phyloP scores from a whole-genome alignment of 1,284 basidiomycete species.

The Coniferiporia sulphurascens region DNA sequence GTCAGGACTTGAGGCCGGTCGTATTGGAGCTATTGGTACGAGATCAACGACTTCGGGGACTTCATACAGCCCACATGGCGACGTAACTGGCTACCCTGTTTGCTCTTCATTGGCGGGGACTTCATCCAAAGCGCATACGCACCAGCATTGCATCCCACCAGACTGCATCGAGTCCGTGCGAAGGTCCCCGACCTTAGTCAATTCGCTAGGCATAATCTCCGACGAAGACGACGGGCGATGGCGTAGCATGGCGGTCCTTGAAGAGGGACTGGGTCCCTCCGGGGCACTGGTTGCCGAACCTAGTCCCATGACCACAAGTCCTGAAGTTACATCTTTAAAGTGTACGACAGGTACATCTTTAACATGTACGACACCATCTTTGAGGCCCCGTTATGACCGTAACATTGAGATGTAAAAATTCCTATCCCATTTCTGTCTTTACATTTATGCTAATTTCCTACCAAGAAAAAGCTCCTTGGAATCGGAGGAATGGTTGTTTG shows the following conservation, averaged over 20 bases:
- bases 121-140: neutral
- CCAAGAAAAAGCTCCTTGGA: neutral
- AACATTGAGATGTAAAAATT: neutral
- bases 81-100: neutral
- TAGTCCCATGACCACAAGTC: neutral
- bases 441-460: neutral
- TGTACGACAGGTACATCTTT: neutral
- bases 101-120: neutral
- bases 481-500: neutral
- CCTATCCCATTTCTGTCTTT: neutral
- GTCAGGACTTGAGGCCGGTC: neutral
- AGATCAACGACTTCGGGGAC: too few species aligned
- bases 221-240: neutral
- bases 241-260: neutral
- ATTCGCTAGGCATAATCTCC: neutral
- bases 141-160: neutral
- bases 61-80: neutral
- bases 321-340: neutral
- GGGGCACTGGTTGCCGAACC: neutral
- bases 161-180: neutral
- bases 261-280: neutral
- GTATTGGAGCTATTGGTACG: neutral
- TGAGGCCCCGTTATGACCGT: constrained; percentile 2
- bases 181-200: neutral
- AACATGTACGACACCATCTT: neutral